A percentile compares a stretch with the other conserved stretches of the same genome.
Conservation (phyloP, 768 basidiomycete genomes). For the Tephrocybe sp. region DNA sequence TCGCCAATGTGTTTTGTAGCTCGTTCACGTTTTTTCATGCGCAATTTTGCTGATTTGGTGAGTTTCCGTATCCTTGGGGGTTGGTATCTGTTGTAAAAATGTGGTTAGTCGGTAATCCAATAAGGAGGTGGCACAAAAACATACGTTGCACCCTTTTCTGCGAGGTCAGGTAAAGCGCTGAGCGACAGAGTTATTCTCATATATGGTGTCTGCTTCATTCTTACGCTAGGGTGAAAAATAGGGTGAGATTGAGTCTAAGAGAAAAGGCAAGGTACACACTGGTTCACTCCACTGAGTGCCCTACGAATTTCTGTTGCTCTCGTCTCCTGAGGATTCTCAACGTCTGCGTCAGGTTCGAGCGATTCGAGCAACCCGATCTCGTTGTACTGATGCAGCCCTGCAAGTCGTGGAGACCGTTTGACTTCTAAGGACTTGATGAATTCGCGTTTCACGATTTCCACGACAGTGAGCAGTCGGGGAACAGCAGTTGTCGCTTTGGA, state of each 20-base stretch:
- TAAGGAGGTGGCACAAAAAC: neutral
- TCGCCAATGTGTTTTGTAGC: too few species aligned
- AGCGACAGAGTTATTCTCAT: constrained; percentile 69
- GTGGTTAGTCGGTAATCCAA: neutral
- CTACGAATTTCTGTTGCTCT: constrained; percentile 33
- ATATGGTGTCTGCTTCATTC: constrained; percentile 56
- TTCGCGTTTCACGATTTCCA: constrained; percentile 84
- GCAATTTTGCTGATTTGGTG: constrained; percentile 54
- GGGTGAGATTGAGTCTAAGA: neutral
- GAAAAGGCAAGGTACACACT: constrained; percentile 39
- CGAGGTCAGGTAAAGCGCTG: constrained; percentile 36
- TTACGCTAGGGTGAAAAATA: constrained; percentile 42
- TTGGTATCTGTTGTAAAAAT: constrained; percentile 46
- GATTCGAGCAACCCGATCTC: constrained; percentile 55
- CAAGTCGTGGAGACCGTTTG: constrained; percentile 34
- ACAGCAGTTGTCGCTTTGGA: constrained; percentile 37
- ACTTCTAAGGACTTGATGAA: constrained; percentile 54
- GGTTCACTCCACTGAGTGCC: constrained; percentile 56
- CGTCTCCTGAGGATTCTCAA: constrained; percentile 24
- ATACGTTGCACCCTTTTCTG: constrained; percentile 49
- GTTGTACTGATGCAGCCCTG: constrained; percentile 78
- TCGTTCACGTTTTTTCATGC: constrained; percentile 43
- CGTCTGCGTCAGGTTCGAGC: constrained; percentile 22
- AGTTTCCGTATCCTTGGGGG: constrained; percentile 49
- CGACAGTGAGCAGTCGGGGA: constrained; percentile 71